These are phyloP conservation scores for Trichothecium sympodiale DNA, from an alignment of 2,329 filamentous ascomycete species.

Conservation along the genomic window DNA sequence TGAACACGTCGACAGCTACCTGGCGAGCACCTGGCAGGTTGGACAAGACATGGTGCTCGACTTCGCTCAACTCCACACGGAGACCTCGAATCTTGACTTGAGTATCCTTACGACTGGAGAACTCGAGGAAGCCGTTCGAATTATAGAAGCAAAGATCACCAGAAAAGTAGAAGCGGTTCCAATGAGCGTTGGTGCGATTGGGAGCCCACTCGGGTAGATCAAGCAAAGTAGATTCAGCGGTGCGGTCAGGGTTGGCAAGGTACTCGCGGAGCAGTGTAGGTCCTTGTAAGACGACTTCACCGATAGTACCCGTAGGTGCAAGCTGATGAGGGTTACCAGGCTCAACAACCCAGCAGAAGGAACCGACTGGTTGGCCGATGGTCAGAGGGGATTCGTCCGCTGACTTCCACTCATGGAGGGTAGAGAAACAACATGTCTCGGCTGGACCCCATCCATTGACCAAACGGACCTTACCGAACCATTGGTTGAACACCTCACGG, in stretches of 20 bases:
- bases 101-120: conserved; percentile 3
- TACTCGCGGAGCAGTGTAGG: conserved; percentile 35
- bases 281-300: conserved; percentile 9
- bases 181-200: neutral
- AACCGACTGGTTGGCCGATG: conserved; percentile 6
- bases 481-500: conserved; percentile 4
- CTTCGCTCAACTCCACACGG: conserved; percentile 3
- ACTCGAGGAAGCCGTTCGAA: conserved; percentile 2
- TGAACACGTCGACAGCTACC: conserved; percentile 2
- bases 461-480: conserved; percentile 3
- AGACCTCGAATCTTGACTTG: conserved; percentile 5
- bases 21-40: neutral
- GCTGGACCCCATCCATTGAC: conserved; percentile 7
- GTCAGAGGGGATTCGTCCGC: conserved; percentile 2
- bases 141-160: conserved; percentile 4
- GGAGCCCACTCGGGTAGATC: conserved; percentile 5
- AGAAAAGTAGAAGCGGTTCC: conserved; percentile 3
- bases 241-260: conserved; percentile 20
- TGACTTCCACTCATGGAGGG: conserved; percentile 4
- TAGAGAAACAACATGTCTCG: conserved; percentile 6
- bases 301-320: conserved; percentile 6
- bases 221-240: conserved; percentile 11
- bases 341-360: conserved; percentile 8
- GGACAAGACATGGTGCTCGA: conserved; percentile 2
- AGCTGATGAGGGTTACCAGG: conserved; percentile 3